Conservation (phyloP, 2,329 filamentous ascomycete genomes). For the Nothophaeocryptopus gaeumannii region DNA sequence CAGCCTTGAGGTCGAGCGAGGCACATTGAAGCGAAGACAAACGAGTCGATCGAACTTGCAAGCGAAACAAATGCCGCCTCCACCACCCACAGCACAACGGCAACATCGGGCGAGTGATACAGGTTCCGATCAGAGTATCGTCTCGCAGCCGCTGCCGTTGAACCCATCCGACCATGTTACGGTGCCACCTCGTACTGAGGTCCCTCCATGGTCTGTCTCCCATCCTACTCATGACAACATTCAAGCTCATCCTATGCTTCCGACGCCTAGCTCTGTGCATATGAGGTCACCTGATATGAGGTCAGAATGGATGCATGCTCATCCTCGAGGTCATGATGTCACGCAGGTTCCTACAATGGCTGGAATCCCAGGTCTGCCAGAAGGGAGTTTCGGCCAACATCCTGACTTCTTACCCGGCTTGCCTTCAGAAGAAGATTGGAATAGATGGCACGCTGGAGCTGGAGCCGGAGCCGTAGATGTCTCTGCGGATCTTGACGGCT, state of each 20-base stretch:
- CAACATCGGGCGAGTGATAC: conserved; percentile 16
- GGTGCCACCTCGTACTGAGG: conserved; percentile 18
- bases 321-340: conserved; percentile 8
- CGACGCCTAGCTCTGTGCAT: conserved; percentile 8
- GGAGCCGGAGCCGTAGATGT: background rate
- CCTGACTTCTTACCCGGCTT: conserved; percentile 19
- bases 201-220: conserved; percentile 7
- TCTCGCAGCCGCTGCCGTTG: conserved; percentile 8
- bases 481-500: conserved; percentile 18
- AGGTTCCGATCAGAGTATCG: conserved; percentile 4
- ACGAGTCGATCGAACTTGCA: conserved; percentile 5
- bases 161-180: conserved; percentile 15
- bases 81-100: conserved; percentile 4
- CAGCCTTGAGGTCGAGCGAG: conserved; percentile 16
- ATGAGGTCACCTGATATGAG: conserved; percentile 1
- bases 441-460: conserved; percentile 18
- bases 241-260: conserved; percentile 8
- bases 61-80: conserved; percentile 18
- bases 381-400: conserved; percentile 9
- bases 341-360: conserved; percentile 11
- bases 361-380: conserved; percentile 14
- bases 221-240: background rate
- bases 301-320: conserved; percentile 20
- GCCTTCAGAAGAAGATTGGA: conserved; percentile 22
- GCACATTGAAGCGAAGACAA: conserved; percentile 22